phyloP scores from a whole-genome alignment of 768 basidiomycete species.

The Artomyces pyxidatus region DNA sequence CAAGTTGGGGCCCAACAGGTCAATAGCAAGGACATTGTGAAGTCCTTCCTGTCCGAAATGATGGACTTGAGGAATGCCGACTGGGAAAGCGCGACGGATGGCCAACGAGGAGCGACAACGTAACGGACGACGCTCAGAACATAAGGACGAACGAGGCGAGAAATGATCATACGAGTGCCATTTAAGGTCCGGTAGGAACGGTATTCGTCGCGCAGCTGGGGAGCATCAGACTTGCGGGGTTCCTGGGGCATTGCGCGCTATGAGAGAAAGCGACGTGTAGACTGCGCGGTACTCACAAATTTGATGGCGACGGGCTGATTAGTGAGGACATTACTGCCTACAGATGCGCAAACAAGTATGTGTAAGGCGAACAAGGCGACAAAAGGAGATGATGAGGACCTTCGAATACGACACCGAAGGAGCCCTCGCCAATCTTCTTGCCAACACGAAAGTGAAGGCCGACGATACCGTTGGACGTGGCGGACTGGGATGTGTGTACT shows the following conservation, averaged over 20 bases:
- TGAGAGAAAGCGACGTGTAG: slow-evolving; percentile 8
- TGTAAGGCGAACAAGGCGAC: neutral
- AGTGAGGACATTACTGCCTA: slow-evolving; percentile 81
- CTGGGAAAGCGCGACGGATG: slow-evolving; percentile 34
- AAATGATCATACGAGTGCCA: slow-evolving; percentile 62
- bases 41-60: slow-evolving; percentile 98
- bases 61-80: slow-evolving; percentile 95
- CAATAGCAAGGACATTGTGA: slow-evolving; percentile 92
- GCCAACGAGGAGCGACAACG: neutral
- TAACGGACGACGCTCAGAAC: neutral
- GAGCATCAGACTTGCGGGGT: slow-evolving; percentile 95
- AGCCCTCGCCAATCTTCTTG: slow-evolving; percentile 98
- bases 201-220: slow-evolving; percentile 95
- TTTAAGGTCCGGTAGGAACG: slow-evolving; percentile 93
- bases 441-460: slow-evolving; percentile 83
- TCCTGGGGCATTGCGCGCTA: slow-evolving; percentile 40
- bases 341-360: slow-evolving; percentile 5
- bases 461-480: slow-evolving; percentile 64
- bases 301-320: slow-evolving; percentile 92
- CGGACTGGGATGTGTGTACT: slow-evolving; percentile 45
- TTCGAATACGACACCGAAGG: slow-evolving; percentile 98
- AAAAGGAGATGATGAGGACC: slow-evolving; percentile 37
- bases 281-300: slow-evolving; percentile 56
- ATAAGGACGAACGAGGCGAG: slow-evolving; percentile 1
- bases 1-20: slow-evolving; percentile 93